These are phyloP conservation scores for Zoysia japonica DNA, from an alignment of 176 grass and related monocot genomes.

Conservation along the genomic window DNA sequence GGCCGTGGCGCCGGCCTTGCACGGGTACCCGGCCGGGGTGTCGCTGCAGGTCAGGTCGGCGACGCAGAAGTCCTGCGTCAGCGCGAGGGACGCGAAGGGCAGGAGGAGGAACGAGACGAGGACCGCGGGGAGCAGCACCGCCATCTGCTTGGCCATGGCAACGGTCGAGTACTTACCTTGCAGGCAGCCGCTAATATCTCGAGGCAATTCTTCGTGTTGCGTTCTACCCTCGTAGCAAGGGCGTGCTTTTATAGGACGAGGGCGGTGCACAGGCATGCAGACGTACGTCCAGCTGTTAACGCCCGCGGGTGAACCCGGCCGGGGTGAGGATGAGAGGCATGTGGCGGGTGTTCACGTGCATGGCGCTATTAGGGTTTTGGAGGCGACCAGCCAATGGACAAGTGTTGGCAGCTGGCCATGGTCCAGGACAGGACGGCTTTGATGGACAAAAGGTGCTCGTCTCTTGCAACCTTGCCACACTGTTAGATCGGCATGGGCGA, in stretches of 20 bases:
- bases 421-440: constrained; percentile 32
- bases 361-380: constrained; percentile 17
- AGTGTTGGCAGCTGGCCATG: constrained; percentile 34
- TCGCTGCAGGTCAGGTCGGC: constrained; percentile 52
- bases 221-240: not conserved
- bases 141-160: constrained; percentile 38
- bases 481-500: constrained; percentile 32
- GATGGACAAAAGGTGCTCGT: constrained; percentile 15
- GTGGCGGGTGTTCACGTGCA: constrained; percentile 32
- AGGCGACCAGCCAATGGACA: constrained; percentile 24
- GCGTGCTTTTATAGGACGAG: constrained; percentile 24
- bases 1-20: constrained; percentile 51
- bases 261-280: no score
- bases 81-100: constrained; percentile 22
- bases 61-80: constrained; percentile 78
- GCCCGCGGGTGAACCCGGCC: constrained; percentile 18
- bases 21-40: constrained; percentile 65
- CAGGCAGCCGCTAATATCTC: not conserved
- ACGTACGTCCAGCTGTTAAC: not conserved
- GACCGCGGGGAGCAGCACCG: constrained; percentile 42
- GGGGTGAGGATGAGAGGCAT: constrained; percentile 25
- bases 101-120: constrained; percentile 50
- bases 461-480: constrained; percentile 2
- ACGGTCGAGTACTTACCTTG: not conserved
- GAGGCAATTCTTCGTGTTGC: not conserved